phyloP scores from a whole-genome alignment of 495 filamentous ascomycete genomes.

The Trichoderma orchidacearum region DNA sequence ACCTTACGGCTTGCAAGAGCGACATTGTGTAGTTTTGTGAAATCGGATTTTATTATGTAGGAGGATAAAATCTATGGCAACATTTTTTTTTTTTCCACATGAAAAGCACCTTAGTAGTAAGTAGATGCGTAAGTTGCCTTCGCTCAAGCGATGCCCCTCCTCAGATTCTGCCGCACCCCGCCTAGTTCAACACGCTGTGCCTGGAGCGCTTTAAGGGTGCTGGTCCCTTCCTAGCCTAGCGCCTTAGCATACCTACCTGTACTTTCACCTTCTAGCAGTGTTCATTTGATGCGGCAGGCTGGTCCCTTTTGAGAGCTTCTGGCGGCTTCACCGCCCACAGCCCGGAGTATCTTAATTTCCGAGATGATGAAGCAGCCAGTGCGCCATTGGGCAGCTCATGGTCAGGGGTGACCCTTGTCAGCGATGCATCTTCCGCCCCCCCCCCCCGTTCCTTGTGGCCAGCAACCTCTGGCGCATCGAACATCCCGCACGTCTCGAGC shows the following conservation, averaged over 20 bases:
- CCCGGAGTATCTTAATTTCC: neutral
- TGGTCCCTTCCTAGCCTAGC: too few species aligned
- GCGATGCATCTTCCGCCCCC: neutral
- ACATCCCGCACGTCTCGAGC: neutral
- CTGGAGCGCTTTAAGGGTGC: neutral
- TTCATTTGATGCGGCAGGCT: too few species aligned
- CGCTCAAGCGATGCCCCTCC: conserved; percentile 1
- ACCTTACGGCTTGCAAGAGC: conserved; percentile 75
- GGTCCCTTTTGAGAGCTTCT: too few species aligned
- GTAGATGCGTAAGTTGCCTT: neutral
- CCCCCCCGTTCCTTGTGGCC: neutral
- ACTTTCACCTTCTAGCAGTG: too few species aligned
- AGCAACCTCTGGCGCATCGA: neutral
- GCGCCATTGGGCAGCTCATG: neutral
- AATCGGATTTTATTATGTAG: neutral
- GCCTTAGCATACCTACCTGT: too few species aligned
- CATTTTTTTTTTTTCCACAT: neutral
- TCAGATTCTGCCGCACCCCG: neutral
- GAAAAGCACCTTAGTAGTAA: neutral
- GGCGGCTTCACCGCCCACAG: neutral
- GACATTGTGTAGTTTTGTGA: conserved; percentile 16
- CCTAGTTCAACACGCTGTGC: neutral
- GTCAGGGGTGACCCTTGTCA: neutral
- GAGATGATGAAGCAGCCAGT: neutral
- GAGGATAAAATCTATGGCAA: neutral